A percentile compares a stretch with the other conserved stretches of the same genome.
phyloP scores from a whole-genome alignment of 495 filamentous ascomycete species.

The Lasiosphaeris hirsuta region DNA sequence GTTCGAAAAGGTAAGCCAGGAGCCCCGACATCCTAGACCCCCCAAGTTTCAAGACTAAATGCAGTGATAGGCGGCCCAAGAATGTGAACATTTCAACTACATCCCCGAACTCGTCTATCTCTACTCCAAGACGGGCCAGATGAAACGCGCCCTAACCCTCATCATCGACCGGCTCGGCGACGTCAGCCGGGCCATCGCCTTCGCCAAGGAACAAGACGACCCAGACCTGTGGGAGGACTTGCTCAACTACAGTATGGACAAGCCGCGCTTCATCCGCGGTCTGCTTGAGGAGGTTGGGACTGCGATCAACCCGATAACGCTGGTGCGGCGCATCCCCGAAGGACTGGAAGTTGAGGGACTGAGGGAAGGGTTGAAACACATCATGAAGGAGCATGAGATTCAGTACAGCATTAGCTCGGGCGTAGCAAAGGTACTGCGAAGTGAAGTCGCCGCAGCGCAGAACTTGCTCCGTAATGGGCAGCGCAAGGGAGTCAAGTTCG shows the following conservation, averaged over 20 bases:
- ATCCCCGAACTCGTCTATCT: conserved; percentile 90
- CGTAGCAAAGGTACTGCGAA: conserved; percentile 78
- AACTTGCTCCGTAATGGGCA: conserved; percentile 71
- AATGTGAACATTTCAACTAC: conserved; percentile 75
- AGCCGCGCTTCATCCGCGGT: conserved; percentile 87
- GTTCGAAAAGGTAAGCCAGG: conserved; percentile 58
- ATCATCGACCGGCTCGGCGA: conserved; percentile 88
- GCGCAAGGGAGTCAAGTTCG: conserved; percentile 82
- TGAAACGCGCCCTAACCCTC: conserved; percentile 81
- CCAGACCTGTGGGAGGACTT: conserved; percentile 92
- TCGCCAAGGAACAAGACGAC: conserved; percentile 89
- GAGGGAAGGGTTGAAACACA: conserved; percentile 73
- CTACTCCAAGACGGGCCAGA: conserved; percentile 89
- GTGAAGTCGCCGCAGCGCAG: conserved; percentile 84
- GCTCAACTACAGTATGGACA: conserved; percentile 93
- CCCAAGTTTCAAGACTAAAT: conserved; percentile 6
- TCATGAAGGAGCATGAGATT: conserved; percentile 91
- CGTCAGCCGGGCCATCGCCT: conserved; percentile 86
- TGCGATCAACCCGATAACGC: conserved; percentile 80
- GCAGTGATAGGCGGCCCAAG: conserved; percentile 55
- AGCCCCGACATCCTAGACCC: neutral
- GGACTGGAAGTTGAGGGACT: conserved; percentile 89
- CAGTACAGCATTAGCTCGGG: conserved; percentile 88
- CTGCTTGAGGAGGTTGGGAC: conserved; percentile 92
- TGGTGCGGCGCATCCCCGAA: conserved; percentile 87